Conservation (phyloP, 495 filamentous ascomycete species). For the Talaromyces wortmannii region DNA sequence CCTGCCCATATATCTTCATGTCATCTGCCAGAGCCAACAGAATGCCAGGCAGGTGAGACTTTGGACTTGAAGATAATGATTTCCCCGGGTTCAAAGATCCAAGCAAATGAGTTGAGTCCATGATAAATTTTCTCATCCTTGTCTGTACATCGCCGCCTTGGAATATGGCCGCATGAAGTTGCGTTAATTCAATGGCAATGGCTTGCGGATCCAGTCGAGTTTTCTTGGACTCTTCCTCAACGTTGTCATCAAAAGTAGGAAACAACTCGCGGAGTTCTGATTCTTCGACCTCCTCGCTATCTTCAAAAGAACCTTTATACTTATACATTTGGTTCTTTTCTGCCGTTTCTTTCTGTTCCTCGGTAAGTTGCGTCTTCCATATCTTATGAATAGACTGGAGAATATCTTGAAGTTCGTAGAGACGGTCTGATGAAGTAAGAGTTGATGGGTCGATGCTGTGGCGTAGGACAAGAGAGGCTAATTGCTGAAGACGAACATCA, state of each 20-base stretch:
- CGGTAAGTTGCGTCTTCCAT: conserved; percentile 67
- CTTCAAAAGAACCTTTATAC: conserved; percentile 67
- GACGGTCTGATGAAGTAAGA: conserved; percentile 17
- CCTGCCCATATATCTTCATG: conserved; percentile 30
- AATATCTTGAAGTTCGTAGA: conserved; percentile 33
- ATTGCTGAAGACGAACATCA: conserved; percentile 38
- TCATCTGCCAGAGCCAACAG: conserved; percentile 56
- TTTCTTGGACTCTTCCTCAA: conserved; percentile 19
- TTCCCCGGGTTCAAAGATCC: conserved; percentile 32
- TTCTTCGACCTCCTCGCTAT: conserved; percentile 69
- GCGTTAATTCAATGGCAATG: conserved; percentile 42
- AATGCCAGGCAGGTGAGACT: conserved; percentile 55
- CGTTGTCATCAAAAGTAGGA: conserved; percentile 59
- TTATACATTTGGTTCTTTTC: conserved; percentile 69
- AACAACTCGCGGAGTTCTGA: conserved; percentile 74
- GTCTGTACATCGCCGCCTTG: conserved; percentile 16
- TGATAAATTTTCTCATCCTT: conserved; percentile 26
- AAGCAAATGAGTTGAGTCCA: conserved; percentile 28
- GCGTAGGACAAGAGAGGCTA: conserved; percentile 28
- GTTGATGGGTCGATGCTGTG: conserved; percentile 27
- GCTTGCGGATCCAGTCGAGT: conserved; percentile 29
- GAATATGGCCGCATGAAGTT: conserved; percentile 48
- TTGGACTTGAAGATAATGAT: conserved; percentile 13
- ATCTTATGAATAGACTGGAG: conserved; percentile 65
- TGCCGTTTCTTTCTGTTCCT: conserved; percentile 66